phyloP scores from a whole-genome alignment of 495 filamentous ascomycete genomes.

The Neurospora sp. region DNA sequence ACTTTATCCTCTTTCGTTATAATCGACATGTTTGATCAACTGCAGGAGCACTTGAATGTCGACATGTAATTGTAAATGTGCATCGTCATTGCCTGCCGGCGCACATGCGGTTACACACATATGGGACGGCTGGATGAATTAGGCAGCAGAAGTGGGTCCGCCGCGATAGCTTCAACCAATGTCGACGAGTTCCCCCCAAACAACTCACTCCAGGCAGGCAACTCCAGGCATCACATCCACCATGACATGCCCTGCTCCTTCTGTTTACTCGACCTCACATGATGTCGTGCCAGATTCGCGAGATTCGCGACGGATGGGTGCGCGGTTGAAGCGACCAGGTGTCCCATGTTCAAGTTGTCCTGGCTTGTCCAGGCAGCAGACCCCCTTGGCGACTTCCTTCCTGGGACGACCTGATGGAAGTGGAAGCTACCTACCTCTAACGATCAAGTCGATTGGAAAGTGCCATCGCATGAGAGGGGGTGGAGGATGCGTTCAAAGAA shows the following conservation, averaged over 20 bases:
- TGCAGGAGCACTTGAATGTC: neutral
- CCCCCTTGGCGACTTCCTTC: neutral
- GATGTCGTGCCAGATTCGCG: neutral
- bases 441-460: neutral
- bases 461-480: neutral
- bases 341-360: neutral
- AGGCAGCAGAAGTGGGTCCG: neutral
- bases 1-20: neutral
- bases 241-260: neutral
- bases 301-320: neutral
- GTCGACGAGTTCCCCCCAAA: neutral
- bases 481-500: neutral
- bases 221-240: neutral
- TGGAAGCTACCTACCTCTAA: neutral
- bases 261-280: neutral
- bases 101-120: neutral
- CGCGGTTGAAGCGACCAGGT: neutral
- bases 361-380: neutral
- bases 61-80: neutral
- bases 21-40: neutral
- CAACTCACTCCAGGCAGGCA: neutral
- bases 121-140: neutral
- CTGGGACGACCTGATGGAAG: neutral
- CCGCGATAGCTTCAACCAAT: neutral
- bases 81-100: neutral